phyloP scores from a whole-genome alignment of 495 filamentous ascomycete species.

The Penicillium alfredii region DNA sequence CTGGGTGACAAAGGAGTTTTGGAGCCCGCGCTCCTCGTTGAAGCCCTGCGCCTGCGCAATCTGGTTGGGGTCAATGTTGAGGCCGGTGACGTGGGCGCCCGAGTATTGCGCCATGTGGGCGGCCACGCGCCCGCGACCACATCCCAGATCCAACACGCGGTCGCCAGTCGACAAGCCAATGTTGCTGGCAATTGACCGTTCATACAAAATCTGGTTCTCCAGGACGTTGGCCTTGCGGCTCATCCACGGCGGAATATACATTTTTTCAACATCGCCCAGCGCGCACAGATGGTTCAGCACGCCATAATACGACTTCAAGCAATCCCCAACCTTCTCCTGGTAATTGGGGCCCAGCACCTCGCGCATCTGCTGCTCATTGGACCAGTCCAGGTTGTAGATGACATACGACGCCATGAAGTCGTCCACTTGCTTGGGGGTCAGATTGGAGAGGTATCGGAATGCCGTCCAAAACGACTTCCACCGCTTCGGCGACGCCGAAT shows the following conservation, averaged over 20 bases:
- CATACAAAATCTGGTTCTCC: constrained; percentile 53
- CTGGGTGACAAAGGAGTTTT: constrained; percentile 49
- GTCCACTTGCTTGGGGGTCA: constrained; percentile 54
- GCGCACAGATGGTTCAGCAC: constrained; percentile 61
- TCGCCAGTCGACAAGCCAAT: constrained; percentile 47
- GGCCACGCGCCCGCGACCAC: constrained; percentile 55
- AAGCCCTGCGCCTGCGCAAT: constrained; percentile 50
- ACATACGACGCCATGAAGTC: constrained; percentile 63
- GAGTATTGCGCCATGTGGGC: constrained; percentile 54
- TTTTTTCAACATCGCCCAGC: constrained; percentile 62
- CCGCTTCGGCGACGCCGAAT: constrained; percentile 47
- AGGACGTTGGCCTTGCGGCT: constrained; percentile 48
- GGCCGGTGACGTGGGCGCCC: constrained; percentile 51
- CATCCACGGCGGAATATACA: constrained; percentile 63
- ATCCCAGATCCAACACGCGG: constrained; percentile 54
- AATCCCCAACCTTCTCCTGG: constrained; percentile 53
- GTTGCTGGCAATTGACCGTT: constrained; percentile 49
- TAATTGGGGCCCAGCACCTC: constrained; percentile 53
- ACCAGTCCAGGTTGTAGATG: constrained; percentile 63
- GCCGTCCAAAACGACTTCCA: constrained; percentile 50
- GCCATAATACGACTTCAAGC: constrained; percentile 55
- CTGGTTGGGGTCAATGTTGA: constrained; percentile 61
- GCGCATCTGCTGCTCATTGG: constrained; percentile 52
- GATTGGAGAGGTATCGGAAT: constrained; percentile 51
- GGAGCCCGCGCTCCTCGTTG: constrained; percentile 43